These are phyloP conservation scores for Zostera marina DNA, from an alignment of 116 monocot species.

Conservation along the genomic window DNA sequence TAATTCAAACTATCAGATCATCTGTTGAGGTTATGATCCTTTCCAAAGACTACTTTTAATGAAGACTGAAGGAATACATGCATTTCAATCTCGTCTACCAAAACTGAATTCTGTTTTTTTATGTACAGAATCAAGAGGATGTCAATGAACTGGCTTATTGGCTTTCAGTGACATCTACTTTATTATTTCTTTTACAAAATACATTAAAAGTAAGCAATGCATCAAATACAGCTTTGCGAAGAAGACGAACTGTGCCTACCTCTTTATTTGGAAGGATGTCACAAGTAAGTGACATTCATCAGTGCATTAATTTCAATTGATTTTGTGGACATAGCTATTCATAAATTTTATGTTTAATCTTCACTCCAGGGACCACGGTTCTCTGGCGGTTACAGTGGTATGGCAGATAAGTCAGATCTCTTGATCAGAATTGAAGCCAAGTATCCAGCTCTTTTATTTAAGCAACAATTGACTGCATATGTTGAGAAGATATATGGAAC, in stretches of 20 bases:
- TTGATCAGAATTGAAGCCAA: constrained; percentile 68
- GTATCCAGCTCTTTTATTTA: constrained; percentile 88
- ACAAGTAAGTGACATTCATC: constrained; percentile 22
- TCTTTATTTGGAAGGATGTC: constrained; percentile 59
- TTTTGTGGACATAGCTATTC: background rate
- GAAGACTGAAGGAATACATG: background rate
- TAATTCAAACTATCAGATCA: constrained; percentile 81
- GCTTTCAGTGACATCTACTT: constrained; percentile 80
- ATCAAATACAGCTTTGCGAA: constrained; percentile 24
- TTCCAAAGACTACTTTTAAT: background rate
- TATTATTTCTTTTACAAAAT: constrained; percentile 76
- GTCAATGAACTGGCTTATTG: constrained; percentile 76
- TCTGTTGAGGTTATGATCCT: constrained; percentile 53
- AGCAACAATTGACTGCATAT: constrained; percentile 86
- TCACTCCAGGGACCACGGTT: constrained; percentile 2
- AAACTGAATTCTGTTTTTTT: background rate
- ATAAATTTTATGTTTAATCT: background rate
- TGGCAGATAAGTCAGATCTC: constrained; percentile 31
- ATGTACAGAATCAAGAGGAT: constrained; percentile 46
- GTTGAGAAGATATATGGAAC: constrained; percentile 96
- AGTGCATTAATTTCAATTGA: background rate
- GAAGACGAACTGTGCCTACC: constrained; percentile 25
- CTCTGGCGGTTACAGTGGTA: constrained; percentile 61
- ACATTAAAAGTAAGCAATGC: constrained; percentile 68
- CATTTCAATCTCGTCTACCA: background rate